These are phyloP conservation scores for Entonaema liquescens DNA, from an alignment of 495 filamentous ascomycete species.

Conservation along the genomic window DNA sequence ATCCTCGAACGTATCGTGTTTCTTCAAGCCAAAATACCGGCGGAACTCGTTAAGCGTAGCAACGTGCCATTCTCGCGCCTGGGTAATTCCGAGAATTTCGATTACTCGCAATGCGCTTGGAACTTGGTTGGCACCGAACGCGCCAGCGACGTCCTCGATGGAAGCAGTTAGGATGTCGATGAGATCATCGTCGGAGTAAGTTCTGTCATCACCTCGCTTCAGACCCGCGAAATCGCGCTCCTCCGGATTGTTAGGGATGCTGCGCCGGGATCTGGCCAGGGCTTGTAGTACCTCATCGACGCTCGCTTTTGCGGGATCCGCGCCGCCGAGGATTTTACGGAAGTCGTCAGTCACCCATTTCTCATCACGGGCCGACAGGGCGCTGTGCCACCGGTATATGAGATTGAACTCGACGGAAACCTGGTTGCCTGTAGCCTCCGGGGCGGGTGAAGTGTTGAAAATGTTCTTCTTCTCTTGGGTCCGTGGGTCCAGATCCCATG, in stretches of 20 bases:
- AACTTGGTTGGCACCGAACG: constrained; percentile 71
- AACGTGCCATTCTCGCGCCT: constrained; percentile 77
- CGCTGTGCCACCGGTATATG: constrained; percentile 75
- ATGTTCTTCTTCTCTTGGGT: constrained; percentile 63
- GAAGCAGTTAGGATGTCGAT: constrained; percentile 65
- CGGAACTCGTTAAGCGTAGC: constrained; percentile 83
- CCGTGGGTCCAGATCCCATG: constrained; percentile 82
- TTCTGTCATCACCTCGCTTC: constrained; percentile 60
- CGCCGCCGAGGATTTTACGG: constrained; percentile 60
- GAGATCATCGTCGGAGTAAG: constrained; percentile 65
- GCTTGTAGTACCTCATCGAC: constrained; percentile 61
- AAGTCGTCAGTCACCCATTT: constrained; percentile 69
- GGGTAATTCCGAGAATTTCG: constrained; percentile 80
- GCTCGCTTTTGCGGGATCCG: constrained; percentile 56
- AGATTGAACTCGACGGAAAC: constrained; percentile 75
- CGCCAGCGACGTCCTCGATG: constrained; percentile 64
- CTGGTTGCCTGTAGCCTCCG: constrained; percentile 73
- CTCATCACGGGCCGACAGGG: constrained; percentile 67
- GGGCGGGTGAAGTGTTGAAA: constrained; percentile 63
- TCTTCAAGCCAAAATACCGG: constrained; percentile 71
- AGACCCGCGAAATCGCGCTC: constrained; percentile 66
- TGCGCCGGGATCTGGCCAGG: constrained; percentile 60
- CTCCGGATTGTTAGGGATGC: constrained; percentile 61
- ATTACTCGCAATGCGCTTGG: constrained; percentile 72
- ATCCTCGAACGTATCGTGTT: constrained; percentile 74